Percentiles rank a stretch among this genome's conserved stretches.
Conservation (phyloP, 257 asterid genomes). For the Nicotiana attenuata region DNA sequence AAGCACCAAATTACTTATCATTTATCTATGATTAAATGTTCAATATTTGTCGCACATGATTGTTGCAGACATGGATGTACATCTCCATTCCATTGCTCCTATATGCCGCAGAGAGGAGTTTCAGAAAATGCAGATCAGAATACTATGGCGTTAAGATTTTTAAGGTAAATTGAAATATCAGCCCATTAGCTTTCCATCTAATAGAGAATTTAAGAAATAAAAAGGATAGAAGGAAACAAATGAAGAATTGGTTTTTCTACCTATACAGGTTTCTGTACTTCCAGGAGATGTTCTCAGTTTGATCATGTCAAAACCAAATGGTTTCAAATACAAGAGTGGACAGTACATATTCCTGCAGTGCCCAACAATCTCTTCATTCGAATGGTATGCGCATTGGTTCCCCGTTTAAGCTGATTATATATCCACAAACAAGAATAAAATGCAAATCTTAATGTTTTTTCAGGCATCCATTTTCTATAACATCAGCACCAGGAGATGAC, state of each 20-base stretch:
- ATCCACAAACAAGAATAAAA: neutral
- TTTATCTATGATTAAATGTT: neutral
- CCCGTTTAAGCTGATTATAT: neutral
- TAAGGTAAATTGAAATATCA: constrained; percentile 44
- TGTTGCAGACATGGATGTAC: constrained; percentile 87
- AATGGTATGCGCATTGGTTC: constrained; percentile 44
- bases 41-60: neutral
- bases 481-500: constrained; percentile 94
- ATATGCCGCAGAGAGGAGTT: constrained; percentile 72
- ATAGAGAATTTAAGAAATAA: neutral
- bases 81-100: constrained; percentile 64
- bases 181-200: neutral
- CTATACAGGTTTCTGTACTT: constrained; percentile 73
- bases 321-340: constrained; percentile 86
- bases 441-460: neutral
- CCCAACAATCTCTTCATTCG: constrained; percentile 78
- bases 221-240: neutral
- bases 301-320: constrained; percentile 75
- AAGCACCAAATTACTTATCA: neutral
- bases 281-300: constrained; percentile 94
- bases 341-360: constrained; percentile 79
- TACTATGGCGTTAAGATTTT: constrained; percentile 66
- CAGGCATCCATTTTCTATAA: constrained; percentile 98
- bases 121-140: constrained; percentile 74
- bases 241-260: constrained; percentile 3